Evolutionary conservation across 768 basidiomycete species (phyloP).

Genomic region (Hemileccinum impolitum): DNA sequence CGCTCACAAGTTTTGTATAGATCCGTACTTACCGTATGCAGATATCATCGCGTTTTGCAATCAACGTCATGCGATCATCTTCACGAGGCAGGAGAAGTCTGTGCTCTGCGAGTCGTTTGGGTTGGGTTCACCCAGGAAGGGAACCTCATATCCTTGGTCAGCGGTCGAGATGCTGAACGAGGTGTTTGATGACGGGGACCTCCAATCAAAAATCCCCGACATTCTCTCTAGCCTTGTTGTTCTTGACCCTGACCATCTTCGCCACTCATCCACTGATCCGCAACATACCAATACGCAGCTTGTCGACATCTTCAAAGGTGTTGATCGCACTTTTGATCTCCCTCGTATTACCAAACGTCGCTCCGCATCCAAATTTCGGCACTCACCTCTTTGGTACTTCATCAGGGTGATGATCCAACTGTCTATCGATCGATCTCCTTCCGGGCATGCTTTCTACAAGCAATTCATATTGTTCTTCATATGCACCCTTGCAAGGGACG

Average conservation of each 20-base stretch:
- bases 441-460: slow-evolving; percentile 37
- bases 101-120: slow-evolving; percentile 42
- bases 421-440: slow-evolving; percentile 8
- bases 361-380: slow-evolving; percentile 18
- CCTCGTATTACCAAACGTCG: slow-evolving; percentile 21
- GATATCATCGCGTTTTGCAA: slow-evolving; percentile 38
- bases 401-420: slow-evolving; percentile 30
- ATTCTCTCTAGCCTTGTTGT: slow-evolving; percentile 18
- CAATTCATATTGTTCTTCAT: slow-evolving; percentile 43
- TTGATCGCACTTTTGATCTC: slow-evolving; percentile 9
- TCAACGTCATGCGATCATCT: slow-evolving; percentile 37
- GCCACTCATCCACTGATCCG: background rate
- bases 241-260: background rate
- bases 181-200: slow-evolving; percentile 9
- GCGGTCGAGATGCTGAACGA: slow-evolving; percentile 7
- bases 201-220: slow-evolving; percentile 14
- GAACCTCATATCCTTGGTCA: slow-evolving; percentile 21
- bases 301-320: slow-evolving; percentile 17
- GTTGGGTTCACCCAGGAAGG: slow-evolving; percentile 36
- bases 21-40: slow-evolving; percentile 10
- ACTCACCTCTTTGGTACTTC: slow-evolving; percentile 34
- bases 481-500: slow-evolving; percentile 20
- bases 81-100: slow-evolving; percentile 22
- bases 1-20: background rate
- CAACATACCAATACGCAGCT: slow-evolving; percentile 25